Evolutionary conservation across 306 rosid species (phyloP), one percentile per base, ranked within the genome.

Genomic region (Alnus glutinosa): DNA sequence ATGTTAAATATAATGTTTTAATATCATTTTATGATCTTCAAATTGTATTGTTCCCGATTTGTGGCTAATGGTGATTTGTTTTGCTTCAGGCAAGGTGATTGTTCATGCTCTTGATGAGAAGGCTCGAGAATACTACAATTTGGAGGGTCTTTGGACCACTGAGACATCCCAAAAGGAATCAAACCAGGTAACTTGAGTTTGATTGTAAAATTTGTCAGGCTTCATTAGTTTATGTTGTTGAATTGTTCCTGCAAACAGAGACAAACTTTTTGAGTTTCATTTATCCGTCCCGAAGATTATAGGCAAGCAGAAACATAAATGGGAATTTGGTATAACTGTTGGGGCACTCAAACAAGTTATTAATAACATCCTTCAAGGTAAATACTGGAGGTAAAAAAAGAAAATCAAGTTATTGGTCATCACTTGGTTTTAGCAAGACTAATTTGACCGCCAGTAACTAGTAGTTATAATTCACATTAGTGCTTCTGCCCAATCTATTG

Each of bases 71-170:
- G 13, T 52, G 23, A 28, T 77, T 67, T 78, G 18, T 30, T 34
- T 70, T 80, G 69, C n/a, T 79, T 73, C 76, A 95, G 98, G 98
- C 55, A 91, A 85, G 82, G 96, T 92, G 61, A 85, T 92, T 78
- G 89, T 95, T 58, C 98, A 95, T 75, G 98, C 98, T 42, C 94
- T 95, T 19, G 98, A 95, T 74, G 98, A 95, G 88, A 91, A 90
- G 58, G 98, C 98, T 49, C 92, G 98, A 83, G 88, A 88, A 57
- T 95, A 95, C 85, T 95, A 95, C 86, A 91, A 91, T 86, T 84
- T 95, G 87, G 98, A 95, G 87, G 67, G 79, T 64, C 92, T 95
- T 71, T 95, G 96, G 94, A 80, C 88, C 69, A 58, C 84, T 0
- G 83, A 82, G 79, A 74, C 87, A 48, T 62, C 89, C 46, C 90